phyloP scores from a whole-genome alignment of 768 basidiomycete species.

The Ephemerocybe angulata region DNA sequence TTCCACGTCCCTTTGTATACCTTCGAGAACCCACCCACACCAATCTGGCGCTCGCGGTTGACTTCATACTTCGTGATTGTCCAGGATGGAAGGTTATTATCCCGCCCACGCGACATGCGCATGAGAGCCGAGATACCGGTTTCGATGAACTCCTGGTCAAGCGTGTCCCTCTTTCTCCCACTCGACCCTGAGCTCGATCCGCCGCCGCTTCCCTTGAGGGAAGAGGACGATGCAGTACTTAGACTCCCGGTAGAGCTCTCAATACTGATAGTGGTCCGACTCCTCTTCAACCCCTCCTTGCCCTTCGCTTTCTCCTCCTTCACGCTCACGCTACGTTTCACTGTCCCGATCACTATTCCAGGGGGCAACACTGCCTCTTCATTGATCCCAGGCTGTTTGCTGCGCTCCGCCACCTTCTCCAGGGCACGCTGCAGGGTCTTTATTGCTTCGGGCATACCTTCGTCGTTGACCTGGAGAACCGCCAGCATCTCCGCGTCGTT shows the following conservation, averaged over 20 bases:
- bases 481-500: slow-evolving; percentile 63
- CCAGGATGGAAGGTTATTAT: slow-evolving; percentile 58
- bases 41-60: slow-evolving; percentile 64
- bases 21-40: slow-evolving; percentile 71
- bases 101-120: slow-evolving; percentile 47
- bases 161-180: slow-evolving; percentile 26
- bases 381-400: slow-evolving; percentile 2
- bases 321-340: slow-evolving; percentile 17
- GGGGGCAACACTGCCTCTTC: slow-evolving; percentile 1
- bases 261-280: slow-evolving; percentile 23
- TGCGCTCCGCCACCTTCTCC: slow-evolving; percentile 40
- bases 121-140: slow-evolving; percentile 68
- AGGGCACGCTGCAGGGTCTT: slow-evolving; percentile 67
- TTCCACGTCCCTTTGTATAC: slow-evolving; percentile 79
- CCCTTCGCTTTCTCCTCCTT: slow-evolving; percentile 10
- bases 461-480: slow-evolving; percentile 56
- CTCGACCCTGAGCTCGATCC: slow-evolving; percentile 8
- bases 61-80: slow-evolving; percentile 71
- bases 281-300: slow-evolving; percentile 11
- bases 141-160: slow-evolving; percentile 70
- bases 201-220: background rate
- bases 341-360: slow-evolving; percentile 17
- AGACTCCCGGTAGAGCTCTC: slow-evolving; percentile 20
- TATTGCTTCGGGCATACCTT: slow-evolving; percentile 78
- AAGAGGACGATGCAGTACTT: no score